Percentiles rank a stretch among this genome's conserved stretches.
These are phyloP conservation scores for Kodamaea restingae DNA, from an alignment of 805 yeast species.

Conservation along the genomic window DNA sequence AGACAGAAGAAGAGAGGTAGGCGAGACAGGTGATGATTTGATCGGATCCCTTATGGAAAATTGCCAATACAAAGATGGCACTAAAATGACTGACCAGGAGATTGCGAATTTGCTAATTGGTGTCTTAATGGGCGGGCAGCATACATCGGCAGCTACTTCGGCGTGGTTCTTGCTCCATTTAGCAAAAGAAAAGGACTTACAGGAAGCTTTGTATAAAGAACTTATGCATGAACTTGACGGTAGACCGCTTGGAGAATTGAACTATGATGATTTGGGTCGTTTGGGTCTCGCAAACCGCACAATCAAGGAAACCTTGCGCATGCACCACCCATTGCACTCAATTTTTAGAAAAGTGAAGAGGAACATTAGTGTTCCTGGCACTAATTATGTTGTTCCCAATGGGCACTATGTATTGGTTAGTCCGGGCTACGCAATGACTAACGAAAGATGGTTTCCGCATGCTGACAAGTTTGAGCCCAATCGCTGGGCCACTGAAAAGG, in stretches of 20 bases:
- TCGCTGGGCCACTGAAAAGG: conserved; percentile 61
- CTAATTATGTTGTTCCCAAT: conserved; percentile 73
- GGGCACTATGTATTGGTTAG: conserved; percentile 89
- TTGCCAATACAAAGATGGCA: conserved; percentile 88
- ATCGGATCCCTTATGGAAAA: conserved; percentile 79
- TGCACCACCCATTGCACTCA: conserved; percentile 96
- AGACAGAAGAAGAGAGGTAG: conserved; percentile 58
- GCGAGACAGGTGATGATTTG: conserved; percentile 52
- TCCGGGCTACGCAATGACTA: conserved; percentile 86
- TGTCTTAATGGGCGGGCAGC: conserved; percentile 98
- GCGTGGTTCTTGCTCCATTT: conserved; percentile 91
- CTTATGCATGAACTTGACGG: conserved; percentile 57
- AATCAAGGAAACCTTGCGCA: conserved; percentile 87
- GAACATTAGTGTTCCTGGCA: conserved; percentile 73
- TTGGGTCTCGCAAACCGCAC: conserved; percentile 78
- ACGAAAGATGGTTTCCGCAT: conserved; percentile 73
- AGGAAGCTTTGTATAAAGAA: conserved; percentile 75
- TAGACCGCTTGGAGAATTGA: conserved; percentile 46
- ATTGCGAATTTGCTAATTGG: conserved; percentile 92
- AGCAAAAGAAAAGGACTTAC: conserved; percentile 80
- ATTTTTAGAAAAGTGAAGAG: conserved; percentile 85
- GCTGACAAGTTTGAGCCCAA: conserved; percentile 72
- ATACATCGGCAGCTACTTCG: conserved; percentile 92
- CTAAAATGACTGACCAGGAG: conserved; percentile 88
- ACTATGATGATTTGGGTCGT: conserved; percentile 77